A percentile compares a stretch with the other conserved stretches of the same genome.
phyloP scores from a whole-genome alignment of 1,139 yeast genomes.

The Yamadazyma blattariae region DNA sequence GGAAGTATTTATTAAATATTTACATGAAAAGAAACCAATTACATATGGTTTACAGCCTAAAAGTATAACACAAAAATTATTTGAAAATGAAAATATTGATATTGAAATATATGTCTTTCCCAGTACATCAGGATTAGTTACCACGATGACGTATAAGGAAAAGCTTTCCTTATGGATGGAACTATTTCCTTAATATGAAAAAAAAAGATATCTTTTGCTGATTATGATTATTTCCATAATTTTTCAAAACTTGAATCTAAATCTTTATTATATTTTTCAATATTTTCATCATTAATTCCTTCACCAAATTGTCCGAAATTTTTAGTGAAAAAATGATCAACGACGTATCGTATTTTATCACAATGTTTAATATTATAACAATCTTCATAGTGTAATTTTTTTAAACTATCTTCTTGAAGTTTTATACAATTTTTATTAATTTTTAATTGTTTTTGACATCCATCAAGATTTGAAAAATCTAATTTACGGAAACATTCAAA shows the following conservation, averaged over 20 bases:
- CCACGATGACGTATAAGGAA: constrained; percentile 42
- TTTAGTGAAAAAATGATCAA: constrained; percentile 35
- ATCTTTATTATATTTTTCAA: constrained; percentile 26
- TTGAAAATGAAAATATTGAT: not conserved
- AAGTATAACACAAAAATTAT: constrained; percentile 15
- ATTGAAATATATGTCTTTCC: constrained; percentile 57
- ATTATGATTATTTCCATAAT: constrained; percentile 39
- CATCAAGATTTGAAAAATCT: constrained; percentile 23
- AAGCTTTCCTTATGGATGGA: constrained; percentile 50
- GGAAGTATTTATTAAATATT: constrained; percentile 51
- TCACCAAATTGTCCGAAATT: constrained; percentile 44
- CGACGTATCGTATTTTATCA: constrained; percentile 32
- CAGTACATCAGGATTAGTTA: constrained; percentile 75
- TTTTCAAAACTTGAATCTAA: constrained; percentile 32
- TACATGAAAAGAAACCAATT: constrained; percentile 24
- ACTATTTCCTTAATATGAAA: too few relatives aligned
- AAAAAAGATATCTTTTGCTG: too few relatives aligned
- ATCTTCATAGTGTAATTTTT: constrained; percentile 35
- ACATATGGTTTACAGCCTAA: constrained; percentile 53
- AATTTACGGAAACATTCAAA: constrained; percentile 36
- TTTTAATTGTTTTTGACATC: constrained; percentile 30
- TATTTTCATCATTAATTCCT: constrained; percentile 24
- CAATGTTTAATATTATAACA: constrained; percentile 41
- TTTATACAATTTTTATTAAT: constrained; percentile 30
- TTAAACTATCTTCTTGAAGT: constrained; percentile 34